Percentiles rank a stretch among this genome's conserved stretches.
These are phyloP conservation scores for Chalciporus sphaerocephalus DNA, from an alignment of 768 basidiomycete genomes.

Conservation along the genomic window DNA sequence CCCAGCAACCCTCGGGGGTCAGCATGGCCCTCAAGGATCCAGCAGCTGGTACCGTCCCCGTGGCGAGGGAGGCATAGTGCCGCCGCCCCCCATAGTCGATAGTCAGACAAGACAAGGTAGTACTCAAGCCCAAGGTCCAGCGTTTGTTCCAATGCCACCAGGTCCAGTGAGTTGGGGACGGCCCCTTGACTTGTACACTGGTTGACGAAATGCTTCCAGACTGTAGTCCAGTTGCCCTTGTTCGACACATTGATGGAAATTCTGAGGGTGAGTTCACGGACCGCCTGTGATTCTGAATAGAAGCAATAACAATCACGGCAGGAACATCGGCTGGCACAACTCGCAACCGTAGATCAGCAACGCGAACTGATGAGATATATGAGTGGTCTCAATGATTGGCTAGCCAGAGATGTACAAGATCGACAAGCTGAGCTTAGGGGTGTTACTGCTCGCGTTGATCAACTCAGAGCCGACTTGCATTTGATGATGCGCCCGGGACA, in stretches of 20 bases:
- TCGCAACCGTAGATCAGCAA: conserved; percentile 74
- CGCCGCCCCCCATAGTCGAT: conserved; percentile 27
- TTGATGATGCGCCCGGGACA: conserved; percentile 40
- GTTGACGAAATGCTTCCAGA: conserved; percentile 35
- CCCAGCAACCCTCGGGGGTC: conserved; percentile 17
- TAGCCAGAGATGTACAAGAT: conserved; percentile 73
- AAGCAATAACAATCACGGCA: conserved; percentile 26
- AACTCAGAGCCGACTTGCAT: conserved; percentile 41
- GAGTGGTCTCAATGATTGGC: conserved; percentile 71
- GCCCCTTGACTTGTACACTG: not conserved
- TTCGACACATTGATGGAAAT: conserved; percentile 71
- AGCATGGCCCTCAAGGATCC: conserved; percentile 13
- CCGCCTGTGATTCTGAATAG: conserved; percentile 1
- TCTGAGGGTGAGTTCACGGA: conserved; percentile 45
- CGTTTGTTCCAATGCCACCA: conserved; percentile 45
- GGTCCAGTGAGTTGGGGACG: conserved; percentile 45
- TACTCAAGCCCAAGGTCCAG: conserved; percentile 25
- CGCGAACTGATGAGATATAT: conserved; percentile 79
- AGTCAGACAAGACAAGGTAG: conserved; percentile 17
- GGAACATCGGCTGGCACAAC: conserved; percentile 74
- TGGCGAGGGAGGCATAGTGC: conserved; percentile 16
- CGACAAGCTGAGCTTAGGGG: conserved; percentile 69
- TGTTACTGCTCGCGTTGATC: conserved; percentile 58
- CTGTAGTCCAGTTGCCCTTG: conserved; percentile 57
- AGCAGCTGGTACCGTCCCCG: conserved; percentile 24